phyloP scores from a whole-genome alignment of 371 early-diverging fungal species.

The Zancudomyces culisetae region DNA sequence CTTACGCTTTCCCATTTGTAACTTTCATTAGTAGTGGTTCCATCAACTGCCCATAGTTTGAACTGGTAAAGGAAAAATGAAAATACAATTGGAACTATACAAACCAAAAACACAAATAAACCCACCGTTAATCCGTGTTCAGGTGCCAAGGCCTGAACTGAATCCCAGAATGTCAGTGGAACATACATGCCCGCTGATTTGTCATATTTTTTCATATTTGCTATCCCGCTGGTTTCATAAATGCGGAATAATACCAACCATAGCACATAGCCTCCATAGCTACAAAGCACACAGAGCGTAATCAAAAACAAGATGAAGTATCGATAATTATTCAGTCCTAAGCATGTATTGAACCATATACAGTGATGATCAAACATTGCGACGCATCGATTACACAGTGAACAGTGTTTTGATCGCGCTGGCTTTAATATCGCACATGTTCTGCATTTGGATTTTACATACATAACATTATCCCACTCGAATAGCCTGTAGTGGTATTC shows the following conservation, averaged over 20 bases:
- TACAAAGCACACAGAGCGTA: neutral
- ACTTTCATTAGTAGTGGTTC: conserved; percentile 55
- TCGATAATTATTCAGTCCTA: conserved; percentile 49
- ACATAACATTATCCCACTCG: conserved; percentile 40
- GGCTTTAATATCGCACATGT: conserved; percentile 54
- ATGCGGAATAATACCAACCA: neutral
- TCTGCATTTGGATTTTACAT: conserved; percentile 34
- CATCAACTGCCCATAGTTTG: conserved; percentile 35
- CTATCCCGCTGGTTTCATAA: neutral
- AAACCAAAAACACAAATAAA: conserved; percentile 35
- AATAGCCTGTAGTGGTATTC: conserved; percentile 29
- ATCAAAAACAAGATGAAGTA: conserved; percentile 40
- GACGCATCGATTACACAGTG: conserved; percentile 48
- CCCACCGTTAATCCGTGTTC: conserved; percentile 35
- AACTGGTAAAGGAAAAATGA: conserved; percentile 42
- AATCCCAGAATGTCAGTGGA: neutral
- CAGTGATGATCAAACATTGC: conserved; percentile 55
- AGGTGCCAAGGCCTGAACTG: conserved; percentile 16
- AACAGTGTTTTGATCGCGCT: conserved; percentile 59
- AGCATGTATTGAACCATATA: conserved; percentile 58
- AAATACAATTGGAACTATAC: conserved; percentile 36
- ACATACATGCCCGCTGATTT: neutral
- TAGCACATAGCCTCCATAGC: neutral
- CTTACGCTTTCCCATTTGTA: conserved; percentile 55
- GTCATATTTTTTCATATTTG: neutral